Evolutionary conservation across 805 yeast genomes (phyloP), one percentile per base, ranked within the genome.

Genomic region (Candida alai): DNA sequence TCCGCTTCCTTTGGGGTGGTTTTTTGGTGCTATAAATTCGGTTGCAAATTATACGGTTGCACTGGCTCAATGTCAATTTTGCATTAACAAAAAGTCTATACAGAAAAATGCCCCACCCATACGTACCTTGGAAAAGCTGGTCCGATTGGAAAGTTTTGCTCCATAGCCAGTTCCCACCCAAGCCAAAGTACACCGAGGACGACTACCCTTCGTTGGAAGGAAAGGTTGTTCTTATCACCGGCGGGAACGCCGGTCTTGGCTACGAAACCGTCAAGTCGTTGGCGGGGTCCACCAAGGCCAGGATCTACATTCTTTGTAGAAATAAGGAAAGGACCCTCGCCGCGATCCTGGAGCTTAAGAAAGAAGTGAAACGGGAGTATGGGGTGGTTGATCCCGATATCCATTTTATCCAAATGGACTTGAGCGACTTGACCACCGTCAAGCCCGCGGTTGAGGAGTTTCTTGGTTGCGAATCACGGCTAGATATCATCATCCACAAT

Each of bases 341-440:
- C 0, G 59, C 59, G 11, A 49, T 60, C n/a, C 50, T 45, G 6
- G 41, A 41, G 11, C 34, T 68, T 13, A 41, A 45, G 23, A 35
- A 38, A 2, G 52, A 52, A 22, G 28, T 53, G 6, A 48, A 50
- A 5, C 41, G 47, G 17, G 46, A 42, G 24, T 41, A 35, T 30
- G 28, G 31, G 10, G 32, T 28, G 5, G 5, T 13, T 10, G 8
- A 28, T 2, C 12, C 24, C n/a, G 36, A 31, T 12, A 40, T 56
- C 23, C 11, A 35, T 11, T 31, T 37, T 16, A 38, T 40, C 18
- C 19, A 37, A 28, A 15, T 49, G 72, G 42, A 37, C 41, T 62
- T 61, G 39, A 41, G 59, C 22, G 78, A 75, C 44, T 50, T 75
- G 37, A 36, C 57, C 4, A 56, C 70, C 2, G 52, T 73, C 36